Evolutionary conservation across 768 basidiomycete genomes (phyloP).

Genomic region (Calocybe indica): DNA sequence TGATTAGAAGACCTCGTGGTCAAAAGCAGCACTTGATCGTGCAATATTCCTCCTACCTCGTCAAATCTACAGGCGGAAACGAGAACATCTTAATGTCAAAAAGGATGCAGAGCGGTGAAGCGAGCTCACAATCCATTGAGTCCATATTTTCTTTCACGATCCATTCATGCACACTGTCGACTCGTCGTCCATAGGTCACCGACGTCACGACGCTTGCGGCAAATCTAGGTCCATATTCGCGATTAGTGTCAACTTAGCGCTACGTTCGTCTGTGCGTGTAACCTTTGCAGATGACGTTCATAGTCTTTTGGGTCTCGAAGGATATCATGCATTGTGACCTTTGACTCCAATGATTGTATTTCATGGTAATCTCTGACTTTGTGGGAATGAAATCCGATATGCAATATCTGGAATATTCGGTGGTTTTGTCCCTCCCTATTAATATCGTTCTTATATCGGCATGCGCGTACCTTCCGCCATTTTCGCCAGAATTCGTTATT

Average conservation of each 20-base stretch:
- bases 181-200: conserved; percentile 36
- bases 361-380: conserved; percentile 37
- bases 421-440: not conserved
- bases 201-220: conserved; percentile 40
- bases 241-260: not conserved
- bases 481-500: conserved; percentile 39
- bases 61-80: conserved; percentile 8
- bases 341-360: conserved; percentile 43
- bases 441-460: not conserved
- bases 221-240: conserved; percentile 20
- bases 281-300: conserved; percentile 37
- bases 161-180: conserved; percentile 40
- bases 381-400: conserved; percentile 34
- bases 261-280: not conserved
- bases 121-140: conserved; percentile 33
- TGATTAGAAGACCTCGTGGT: not conserved
- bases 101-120: not conserved
- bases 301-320: conserved; percentile 30
- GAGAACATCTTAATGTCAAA: not conserved
- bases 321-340: conserved; percentile 35
- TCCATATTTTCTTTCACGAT: conserved; percentile 40
- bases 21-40: not conserved
- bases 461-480: conserved; percentile 34
- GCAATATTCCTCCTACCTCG: conserved; percentile 9
- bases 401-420: conserved; percentile 27